Evolutionary conservation across 2,329 filamentous ascomycete genomes (phyloP), one percentile per base, ranked within the genome.

Genomic region (Epicoccum nigrum): DNA sequence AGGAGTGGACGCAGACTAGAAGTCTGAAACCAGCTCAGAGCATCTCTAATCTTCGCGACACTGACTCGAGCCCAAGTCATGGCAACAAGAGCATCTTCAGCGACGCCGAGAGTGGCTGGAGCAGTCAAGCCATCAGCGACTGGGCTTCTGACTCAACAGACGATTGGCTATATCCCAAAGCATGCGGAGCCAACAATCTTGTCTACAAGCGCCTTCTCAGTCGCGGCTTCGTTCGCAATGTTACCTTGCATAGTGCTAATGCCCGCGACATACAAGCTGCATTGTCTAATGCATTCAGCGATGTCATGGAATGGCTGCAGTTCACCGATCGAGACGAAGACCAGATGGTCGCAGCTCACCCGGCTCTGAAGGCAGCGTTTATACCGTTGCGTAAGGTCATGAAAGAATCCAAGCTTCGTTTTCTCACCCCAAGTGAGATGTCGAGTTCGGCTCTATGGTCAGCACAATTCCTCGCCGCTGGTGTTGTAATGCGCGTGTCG

Each of bases 321-420:
- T 67, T 68, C 28, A 62, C 63, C 11, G 59, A 67, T 19, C 58
- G 63, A 17, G 63, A 66, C 28, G 59, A 62, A n/a, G 61, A 67
- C n/a, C 59, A 59, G 7, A 59, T 60, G 34, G 51, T 69, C n/a
- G 48, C 51, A 27, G 42, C 60, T 1, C 62, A 64, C 30, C 75
- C 86, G 16, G 89, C 86, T 5, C 77, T 92, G 15, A 80, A 82
- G 45, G 85, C 87, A 34, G 73, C 83, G 0, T 90, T 88, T 81
- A 81, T 92, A n/a, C 89, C 89, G 4, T 76, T 93, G 15, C 83
- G 89, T 42, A 92, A 92, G 69, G 76, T 90, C 2, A 84, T 89
- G 66, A 90, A 88, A 64, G 87, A 90, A 50, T 86, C 86, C 0
- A 82, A 85, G 20, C 79, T 93, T 6, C 83, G 85, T 1, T 92